phyloP scores from a whole-genome alignment of 805 yeast genomes.

The Metschnikowia cubensis region DNA sequence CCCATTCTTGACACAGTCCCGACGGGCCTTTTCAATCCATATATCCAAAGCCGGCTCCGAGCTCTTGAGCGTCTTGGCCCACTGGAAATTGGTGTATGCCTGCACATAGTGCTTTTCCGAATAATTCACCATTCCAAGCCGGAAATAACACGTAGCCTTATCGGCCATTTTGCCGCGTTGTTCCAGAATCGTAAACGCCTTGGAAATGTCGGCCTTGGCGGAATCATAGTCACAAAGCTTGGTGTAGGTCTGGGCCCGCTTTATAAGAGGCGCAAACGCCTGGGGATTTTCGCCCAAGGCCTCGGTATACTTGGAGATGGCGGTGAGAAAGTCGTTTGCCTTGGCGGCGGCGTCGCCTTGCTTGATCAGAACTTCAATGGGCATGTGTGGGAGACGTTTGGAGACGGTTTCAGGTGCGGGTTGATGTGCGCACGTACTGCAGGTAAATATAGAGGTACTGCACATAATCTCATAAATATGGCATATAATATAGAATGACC shows the following conservation, averaged over 20 bases:
- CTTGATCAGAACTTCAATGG: constrained; percentile 33
- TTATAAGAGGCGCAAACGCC: constrained; percentile 45
- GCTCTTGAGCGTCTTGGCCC: constrained; percentile 41
- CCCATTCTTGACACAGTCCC: constrained; percentile 25
- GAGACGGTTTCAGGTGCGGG: background rate
- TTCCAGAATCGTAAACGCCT: constrained; percentile 45
- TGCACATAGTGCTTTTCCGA: constrained; percentile 37
- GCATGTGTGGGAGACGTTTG: constrained; percentile 23
- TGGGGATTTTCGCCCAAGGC: constrained; percentile 42
- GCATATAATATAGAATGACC: no score
- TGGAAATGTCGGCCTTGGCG: constrained; percentile 44
- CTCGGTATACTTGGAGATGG: constrained; percentile 36
- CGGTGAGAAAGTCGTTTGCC: constrained; percentile 39
- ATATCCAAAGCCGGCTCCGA: constrained; percentile 45
- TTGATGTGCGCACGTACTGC: no score
- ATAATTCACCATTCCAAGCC: constrained; percentile 45
- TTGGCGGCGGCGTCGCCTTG: constrained; percentile 31
- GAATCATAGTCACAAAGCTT: constrained; percentile 44
- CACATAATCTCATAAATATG: no score
- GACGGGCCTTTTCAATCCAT: constrained; percentile 42
- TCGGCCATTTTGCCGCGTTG: constrained; percentile 43
- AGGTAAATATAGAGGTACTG: no score
- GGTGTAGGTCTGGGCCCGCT: constrained; percentile 48
- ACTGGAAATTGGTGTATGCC: constrained; percentile 40
- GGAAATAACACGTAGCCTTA: constrained; percentile 46